Conservation (phyloP, 345 rosid species). For the Corchorus olitorius region DNA sequence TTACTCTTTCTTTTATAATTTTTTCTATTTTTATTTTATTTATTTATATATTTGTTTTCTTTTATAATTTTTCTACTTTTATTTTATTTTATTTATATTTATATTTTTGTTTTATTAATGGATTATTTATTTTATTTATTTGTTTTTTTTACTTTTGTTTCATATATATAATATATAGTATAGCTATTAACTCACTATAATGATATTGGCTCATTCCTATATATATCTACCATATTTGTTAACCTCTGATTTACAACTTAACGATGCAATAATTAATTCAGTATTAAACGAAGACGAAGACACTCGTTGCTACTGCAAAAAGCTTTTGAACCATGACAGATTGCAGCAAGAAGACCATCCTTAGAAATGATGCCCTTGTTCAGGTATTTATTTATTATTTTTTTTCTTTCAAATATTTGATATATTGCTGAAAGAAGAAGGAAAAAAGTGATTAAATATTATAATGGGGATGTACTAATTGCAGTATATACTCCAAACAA, state of each 20-base stretch:
- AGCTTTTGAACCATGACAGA: neutral
- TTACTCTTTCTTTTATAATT: too few species aligned
- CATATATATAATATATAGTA: too few species aligned
- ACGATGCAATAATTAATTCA: neutral
- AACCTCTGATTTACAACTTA: neutral
- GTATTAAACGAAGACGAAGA: neutral
- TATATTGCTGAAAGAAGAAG: neutral
- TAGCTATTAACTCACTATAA: too few species aligned
- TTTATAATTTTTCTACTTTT: too few species aligned
- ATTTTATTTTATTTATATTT: too few species aligned
- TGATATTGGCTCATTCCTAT: too few species aligned
- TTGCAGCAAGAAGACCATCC: neutral
- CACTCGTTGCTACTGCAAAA: neutral
- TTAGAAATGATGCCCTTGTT: conserved; percentile 10
- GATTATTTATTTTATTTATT: too few species aligned
- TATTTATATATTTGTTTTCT: too few species aligned
- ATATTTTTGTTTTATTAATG: too few species aligned
- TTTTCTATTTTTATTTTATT: too few species aligned
- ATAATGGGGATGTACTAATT: neutral
- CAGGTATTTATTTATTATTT: neutral
- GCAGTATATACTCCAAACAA: conserved; percentile 47
- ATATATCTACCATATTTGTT: too few species aligned
- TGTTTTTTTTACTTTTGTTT: too few species aligned
- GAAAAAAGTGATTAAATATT: neutral
- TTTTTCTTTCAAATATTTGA: neutral